phyloP scores from a whole-genome alignment of 2,329 filamentous ascomycete species.

The Aspergillus brasiliensis region DNA sequence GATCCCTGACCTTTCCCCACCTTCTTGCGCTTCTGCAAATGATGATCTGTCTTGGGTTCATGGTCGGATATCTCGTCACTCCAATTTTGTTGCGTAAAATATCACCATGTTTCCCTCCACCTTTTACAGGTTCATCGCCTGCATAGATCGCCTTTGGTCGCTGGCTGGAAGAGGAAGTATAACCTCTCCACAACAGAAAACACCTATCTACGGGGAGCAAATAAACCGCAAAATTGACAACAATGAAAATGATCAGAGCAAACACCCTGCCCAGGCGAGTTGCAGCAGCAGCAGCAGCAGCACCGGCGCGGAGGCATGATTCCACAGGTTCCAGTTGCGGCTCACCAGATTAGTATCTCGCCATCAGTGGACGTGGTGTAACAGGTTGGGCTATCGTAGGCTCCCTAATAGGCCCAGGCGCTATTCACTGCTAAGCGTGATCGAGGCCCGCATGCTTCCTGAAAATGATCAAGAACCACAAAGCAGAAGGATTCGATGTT shows the following conservation, averaged over 20 bases:
- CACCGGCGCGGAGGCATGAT: background rate
- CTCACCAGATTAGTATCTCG: background rate
- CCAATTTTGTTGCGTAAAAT: background rate
- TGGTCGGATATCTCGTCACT: background rate
- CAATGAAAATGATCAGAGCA: constrained; percentile 9
- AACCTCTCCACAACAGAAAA: constrained; percentile 21
- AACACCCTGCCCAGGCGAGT: background rate
- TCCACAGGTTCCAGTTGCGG: background rate
- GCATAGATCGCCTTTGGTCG: constrained; percentile 1
- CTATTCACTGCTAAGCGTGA: background rate
- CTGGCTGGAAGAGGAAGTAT: constrained; percentile 1
- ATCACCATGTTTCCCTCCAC: background rate
- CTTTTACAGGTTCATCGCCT: constrained; percentile 2
- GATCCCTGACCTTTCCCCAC: background rate
- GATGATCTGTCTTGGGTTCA: background rate
- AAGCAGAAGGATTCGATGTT: background rate
- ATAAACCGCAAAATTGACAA: constrained; percentile 10
- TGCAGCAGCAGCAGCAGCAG: background rate
- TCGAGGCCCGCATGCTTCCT: background rate
- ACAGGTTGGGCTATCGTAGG: background rate
- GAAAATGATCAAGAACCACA: background rate
- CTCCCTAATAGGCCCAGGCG: background rate
- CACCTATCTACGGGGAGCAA: constrained; percentile 40
- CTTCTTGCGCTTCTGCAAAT: background rate
- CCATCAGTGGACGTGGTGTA: background rate